A percentile compares a stretch with the other conserved stretches of the same genome.
Evolutionary conservation across 106 monocot species (phyloP).

Genomic region (Dendrobium nobile): DNA sequence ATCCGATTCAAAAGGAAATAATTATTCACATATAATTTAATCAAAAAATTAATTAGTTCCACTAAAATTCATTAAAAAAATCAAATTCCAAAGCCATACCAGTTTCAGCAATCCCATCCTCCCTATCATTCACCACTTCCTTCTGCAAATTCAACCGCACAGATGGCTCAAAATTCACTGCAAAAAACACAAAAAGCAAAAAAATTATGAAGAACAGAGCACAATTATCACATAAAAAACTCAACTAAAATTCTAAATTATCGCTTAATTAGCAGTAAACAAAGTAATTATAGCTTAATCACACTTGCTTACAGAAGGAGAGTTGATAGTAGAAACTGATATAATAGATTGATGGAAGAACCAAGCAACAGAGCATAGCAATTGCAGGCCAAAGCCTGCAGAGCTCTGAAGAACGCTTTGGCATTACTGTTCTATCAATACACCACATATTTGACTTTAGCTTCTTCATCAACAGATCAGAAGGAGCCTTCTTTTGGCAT

Average conservation of each 20-base stretch:
- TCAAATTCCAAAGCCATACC: not conserved
- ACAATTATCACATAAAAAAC: not conserved
- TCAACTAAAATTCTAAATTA: not conserved
- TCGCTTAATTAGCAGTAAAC: not conserved
- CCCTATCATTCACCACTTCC: not conserved
- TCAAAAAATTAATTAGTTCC: too few species aligned
- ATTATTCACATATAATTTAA: too few species aligned
- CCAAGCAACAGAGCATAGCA: not conserved
- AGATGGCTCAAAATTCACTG: slow-evolving; percentile 3
- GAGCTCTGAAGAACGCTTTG: not conserved
- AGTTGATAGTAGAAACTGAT: not conserved
- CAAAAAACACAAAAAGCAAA: not conserved
- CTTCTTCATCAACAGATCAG: not conserved
- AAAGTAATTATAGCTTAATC: too few species aligned
- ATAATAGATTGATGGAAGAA: not conserved
- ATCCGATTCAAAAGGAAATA: too few species aligned
- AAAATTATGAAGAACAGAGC: not conserved
- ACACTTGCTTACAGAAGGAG: slow-evolving; percentile 1
- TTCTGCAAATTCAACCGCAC: not conserved
- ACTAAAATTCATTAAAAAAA: not conserved
- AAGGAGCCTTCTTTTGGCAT: not conserved
- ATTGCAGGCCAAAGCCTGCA: not conserved
- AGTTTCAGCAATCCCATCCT: not conserved
- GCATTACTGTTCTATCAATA: not conserved
- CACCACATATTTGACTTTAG: not conserved